Percentiles rank a stretch among this genome's conserved stretches.
Conservation (phyloP, 2,329 filamentous ascomycete species). For the Phyllosticta capitalensis region DNA sequence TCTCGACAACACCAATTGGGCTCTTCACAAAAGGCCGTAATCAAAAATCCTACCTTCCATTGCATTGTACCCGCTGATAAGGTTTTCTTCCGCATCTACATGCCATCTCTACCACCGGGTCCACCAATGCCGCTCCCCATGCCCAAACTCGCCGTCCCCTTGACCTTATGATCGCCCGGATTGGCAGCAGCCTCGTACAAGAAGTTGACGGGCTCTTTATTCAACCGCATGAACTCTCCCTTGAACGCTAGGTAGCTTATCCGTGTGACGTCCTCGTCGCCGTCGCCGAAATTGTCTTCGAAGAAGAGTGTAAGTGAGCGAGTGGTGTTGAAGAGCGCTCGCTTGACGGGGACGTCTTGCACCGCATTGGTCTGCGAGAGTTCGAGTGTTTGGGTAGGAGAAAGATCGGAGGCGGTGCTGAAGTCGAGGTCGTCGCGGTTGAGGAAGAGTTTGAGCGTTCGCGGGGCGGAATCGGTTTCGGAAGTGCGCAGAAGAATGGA, state of each 20-base stretch:
- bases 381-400: slow-evolving; percentile 65
- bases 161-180: slow-evolving; percentile 67
- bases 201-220: slow-evolving; percentile 72
- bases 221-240: slow-evolving; percentile 85
- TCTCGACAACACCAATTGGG: no score
- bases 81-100: background rate
- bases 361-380: slow-evolving; percentile 70
- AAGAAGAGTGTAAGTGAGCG: slow-evolving; percentile 78
- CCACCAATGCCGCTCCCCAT: slow-evolving; percentile 21
- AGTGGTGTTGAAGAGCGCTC: slow-evolving; percentile 83
- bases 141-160: slow-evolving; percentile 29
- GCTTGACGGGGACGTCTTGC: slow-evolving; percentile 78
- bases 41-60: no score
- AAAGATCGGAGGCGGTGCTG: slow-evolving; percentile 56
- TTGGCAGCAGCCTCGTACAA: slow-evolving; percentile 92
- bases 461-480: slow-evolving; percentile 59
- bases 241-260: slow-evolving; percentile 84
- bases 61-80: no score
- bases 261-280: slow-evolving; percentile 61
- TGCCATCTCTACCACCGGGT: slow-evolving; percentile 8
- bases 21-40: no score
- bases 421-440: slow-evolving; percentile 89
- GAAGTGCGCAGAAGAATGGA: slow-evolving; percentile 78
- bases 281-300: slow-evolving; percentile 73
- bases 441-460: slow-evolving; percentile 75